Conservation (phyloP, 1,284 basidiomycete species). For the Boletus subluridellus region DNA sequence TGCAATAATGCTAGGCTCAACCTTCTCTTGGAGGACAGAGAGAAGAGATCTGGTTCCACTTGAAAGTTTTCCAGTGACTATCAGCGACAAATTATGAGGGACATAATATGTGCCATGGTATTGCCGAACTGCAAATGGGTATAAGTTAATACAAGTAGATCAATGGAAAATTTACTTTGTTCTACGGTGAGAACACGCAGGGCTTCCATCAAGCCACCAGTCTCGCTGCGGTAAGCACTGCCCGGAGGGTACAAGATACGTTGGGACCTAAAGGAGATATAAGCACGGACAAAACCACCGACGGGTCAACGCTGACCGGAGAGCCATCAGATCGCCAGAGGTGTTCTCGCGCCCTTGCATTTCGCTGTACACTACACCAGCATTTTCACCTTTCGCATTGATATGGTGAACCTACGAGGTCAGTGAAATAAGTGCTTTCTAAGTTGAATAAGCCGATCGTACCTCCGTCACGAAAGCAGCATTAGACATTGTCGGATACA, state of each 20-base stretch:
- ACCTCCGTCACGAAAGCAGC: slow-evolving; percentile 92
- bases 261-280: slow-evolving; percentile 56
- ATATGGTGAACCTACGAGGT: slow-evolving; percentile 79
- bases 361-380: slow-evolving; percentile 95
- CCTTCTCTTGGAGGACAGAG: slow-evolving; percentile 71
- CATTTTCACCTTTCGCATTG: slow-evolving; percentile 85
- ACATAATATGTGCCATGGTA: slow-evolving; percentile 93
- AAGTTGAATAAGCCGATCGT: slow-evolving; percentile 10
- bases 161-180: slow-evolving; percentile 61
- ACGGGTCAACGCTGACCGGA: slow-evolving; percentile 51
- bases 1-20: slow-evolving; percentile 77
- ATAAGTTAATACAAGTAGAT: slow-evolving; percentile 7
- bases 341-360: slow-evolving; percentile 99
- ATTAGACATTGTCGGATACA: slow-evolving; percentile 93
- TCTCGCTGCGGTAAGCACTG: slow-evolving; percentile 94
- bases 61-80: slow-evolving; percentile 77
- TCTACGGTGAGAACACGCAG: slow-evolving; percentile 84
- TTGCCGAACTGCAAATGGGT: slow-evolving; percentile 62
- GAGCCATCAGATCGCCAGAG: slow-evolving; percentile 84
- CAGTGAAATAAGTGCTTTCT: not conserved
- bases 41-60: slow-evolving; percentile 68
- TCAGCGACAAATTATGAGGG: slow-evolving; percentile 88
- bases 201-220: slow-evolving; percentile 93
- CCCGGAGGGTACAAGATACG: slow-evolving; percentile 75
- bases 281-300: slow-evolving; percentile 1